phyloP scores from a whole-genome alignment of 768 basidiomycete species.

The Leucocoprinus birnbaumii region DNA sequence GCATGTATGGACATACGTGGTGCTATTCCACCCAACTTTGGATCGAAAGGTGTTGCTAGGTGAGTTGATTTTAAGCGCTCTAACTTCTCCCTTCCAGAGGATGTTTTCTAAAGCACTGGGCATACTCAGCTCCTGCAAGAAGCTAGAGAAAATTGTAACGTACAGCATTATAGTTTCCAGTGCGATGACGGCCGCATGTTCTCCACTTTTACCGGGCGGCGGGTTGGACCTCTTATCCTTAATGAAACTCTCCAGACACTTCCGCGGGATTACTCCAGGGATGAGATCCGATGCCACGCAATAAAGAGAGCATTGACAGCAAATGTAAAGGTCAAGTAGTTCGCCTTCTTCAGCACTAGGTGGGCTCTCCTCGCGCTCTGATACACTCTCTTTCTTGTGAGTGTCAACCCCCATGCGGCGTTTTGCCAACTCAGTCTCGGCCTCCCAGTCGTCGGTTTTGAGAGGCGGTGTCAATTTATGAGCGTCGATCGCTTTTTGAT shows the following conservation, averaged over 20 bases:
- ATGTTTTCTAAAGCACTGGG: slow-evolving; percentile 71
- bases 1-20: slow-evolving; percentile 44
- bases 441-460: slow-evolving; percentile 58
- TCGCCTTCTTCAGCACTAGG: slow-evolving; percentile 40
- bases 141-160: slow-evolving; percentile 17
- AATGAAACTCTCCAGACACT: slow-evolving; percentile 58
- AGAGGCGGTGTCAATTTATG: slow-evolving; percentile 61
- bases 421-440: slow-evolving; percentile 46
- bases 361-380: slow-evolving; percentile 31
- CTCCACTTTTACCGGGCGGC: slow-evolving; percentile 46
- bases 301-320: slow-evolving; percentile 81
- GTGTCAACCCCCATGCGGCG: slow-evolving; percentile 41
- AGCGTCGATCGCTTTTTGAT: slow-evolving; percentile 69
- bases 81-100: slow-evolving; percentile 67
- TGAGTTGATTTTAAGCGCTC: slow-evolving; percentile 46
- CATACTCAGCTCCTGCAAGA: background rate
- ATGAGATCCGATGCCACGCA: slow-evolving; percentile 68
- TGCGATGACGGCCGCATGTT: slow-evolving; percentile 51
- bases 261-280: slow-evolving; percentile 67
- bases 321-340: slow-evolving; percentile 75
- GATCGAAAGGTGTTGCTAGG: slow-evolving; percentile 49
- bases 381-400: slow-evolving; percentile 36
- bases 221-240: slow-evolving; percentile 64
- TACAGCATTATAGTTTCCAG: slow-evolving; percentile 71
- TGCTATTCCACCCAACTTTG: slow-evolving; percentile 65